Conservation (phyloP, 345 rosid species). For the Carallia brachiata region DNA sequence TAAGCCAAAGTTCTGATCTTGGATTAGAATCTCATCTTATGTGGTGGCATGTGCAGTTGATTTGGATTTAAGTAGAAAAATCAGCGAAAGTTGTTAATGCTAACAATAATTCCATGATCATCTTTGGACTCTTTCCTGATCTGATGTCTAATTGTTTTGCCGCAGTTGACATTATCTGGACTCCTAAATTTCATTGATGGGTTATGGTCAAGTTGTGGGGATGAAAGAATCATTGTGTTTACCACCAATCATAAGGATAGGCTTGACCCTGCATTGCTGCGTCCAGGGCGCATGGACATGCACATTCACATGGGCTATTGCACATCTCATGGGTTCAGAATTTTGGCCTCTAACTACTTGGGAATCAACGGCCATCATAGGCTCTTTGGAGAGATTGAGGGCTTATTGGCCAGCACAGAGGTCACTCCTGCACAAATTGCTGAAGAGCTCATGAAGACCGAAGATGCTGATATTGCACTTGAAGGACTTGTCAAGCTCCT, state of each 20-base stretch:
- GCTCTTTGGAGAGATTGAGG: conserved; percentile 18
- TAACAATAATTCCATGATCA: too few relatives aligned
- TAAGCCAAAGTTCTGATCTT: too few relatives aligned
- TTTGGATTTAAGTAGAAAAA: too few relatives aligned
- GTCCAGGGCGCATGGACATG: conserved; percentile 33
- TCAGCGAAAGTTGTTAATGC: background rate
- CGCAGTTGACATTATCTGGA: conserved; percentile 14
- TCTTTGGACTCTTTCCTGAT: background rate
- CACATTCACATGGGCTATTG: conserved; percentile 28
- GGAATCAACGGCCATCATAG: conserved; percentile 2
- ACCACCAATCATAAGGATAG: conserved; percentile 21
- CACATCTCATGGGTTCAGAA: conserved; percentile 20
- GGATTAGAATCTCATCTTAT: too few relatives aligned
- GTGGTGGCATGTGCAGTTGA: too few relatives aligned
- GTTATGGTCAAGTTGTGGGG: conserved; percentile 29
- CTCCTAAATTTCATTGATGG: conserved; percentile 29
- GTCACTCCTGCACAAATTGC: conserved; percentile 41
- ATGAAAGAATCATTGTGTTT: conserved; percentile 28
- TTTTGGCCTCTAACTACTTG: conserved; percentile 26
- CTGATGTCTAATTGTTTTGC: background rate
- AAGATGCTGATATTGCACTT: conserved; percentile 46
- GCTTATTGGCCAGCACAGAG: background rate
- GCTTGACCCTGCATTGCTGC: conserved; percentile 28
- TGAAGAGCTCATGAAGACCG: conserved; percentile 58
- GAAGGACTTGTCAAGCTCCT: conserved; percentile 44